phyloP scores from a whole-genome alignment of 176 grass and related monocot genomes.

The Pontederia crassipes region DNA sequence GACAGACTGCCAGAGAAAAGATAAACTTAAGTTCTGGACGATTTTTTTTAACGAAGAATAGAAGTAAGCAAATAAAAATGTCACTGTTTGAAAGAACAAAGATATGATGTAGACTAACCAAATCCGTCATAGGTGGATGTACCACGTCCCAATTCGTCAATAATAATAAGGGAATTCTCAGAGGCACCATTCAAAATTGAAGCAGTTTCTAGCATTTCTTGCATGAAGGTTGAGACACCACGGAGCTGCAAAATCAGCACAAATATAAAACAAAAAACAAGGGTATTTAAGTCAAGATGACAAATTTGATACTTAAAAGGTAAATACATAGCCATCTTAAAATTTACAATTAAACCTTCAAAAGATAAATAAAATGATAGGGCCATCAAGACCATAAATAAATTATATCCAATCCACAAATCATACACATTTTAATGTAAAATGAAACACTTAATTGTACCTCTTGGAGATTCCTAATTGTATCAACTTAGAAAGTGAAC shows the following conservation, averaged over 20 bases:
- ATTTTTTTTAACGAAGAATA: slow-evolving; percentile 3
- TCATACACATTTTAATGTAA: too few relatives aligned
- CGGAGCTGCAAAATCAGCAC: slow-evolving; percentile 48
- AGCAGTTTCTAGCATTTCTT: slow-evolving; percentile 99
- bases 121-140: slow-evolving; percentile 99
- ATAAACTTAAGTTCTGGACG: too few relatives aligned
- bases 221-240: slow-evolving; percentile 98
- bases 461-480: too few relatives aligned
- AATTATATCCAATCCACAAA: too few relatives aligned
- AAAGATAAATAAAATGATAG: too few relatives aligned
- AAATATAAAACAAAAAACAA: background rate
- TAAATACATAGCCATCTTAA: too few relatives aligned
- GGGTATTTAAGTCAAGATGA: background rate
- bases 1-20: too few relatives aligned
- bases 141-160: slow-evolving; percentile 91
- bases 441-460: too few relatives aligned
- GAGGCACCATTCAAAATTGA: slow-evolving; percentile 95
- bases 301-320: too few relatives aligned
- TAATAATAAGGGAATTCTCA: slow-evolving; percentile 87
- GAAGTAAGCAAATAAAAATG: slow-evolving; percentile 5
- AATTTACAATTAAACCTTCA: too few relatives aligned
- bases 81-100: background rate
- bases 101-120: slow-evolving; percentile 34
- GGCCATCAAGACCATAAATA: too few relatives aligned
- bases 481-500: too few relatives aligned